Base-by-base conservation (phyloP, 140 eudicot species). In the Senecio squalidus region DNA sequence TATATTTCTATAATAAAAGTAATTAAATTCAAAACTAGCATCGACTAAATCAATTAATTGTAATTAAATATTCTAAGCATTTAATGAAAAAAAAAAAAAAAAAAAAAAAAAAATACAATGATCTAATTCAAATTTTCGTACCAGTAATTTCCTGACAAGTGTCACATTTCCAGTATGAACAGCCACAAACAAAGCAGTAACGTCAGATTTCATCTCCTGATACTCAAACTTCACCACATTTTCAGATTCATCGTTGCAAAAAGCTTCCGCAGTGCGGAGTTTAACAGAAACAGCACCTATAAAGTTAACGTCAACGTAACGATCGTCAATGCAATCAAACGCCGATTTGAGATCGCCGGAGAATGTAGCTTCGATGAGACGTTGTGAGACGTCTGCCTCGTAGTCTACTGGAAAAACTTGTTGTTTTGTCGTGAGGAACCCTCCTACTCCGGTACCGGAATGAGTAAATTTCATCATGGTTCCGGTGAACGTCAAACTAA, bases 381-480 rank as follows among this genome's bases (percentile, higher is more conserved):
- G 79, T 46, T 77, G 84, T 10, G 98, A 92, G 38, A 80, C 78
- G 50, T 87, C 86, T 5, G 89, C 76, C 41, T 86, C 92, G 82
- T 81, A 81, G 70, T 92, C 80, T 16, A 92, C 82, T 0, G 96
- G 98, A 68, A 76, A 82, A 3, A 92, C 92, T 61, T 87, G 98
- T 21, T 64, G 77, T 59, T 86, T 74, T 33, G 74, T 70, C 24
- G 55, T 69, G 11, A 86, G 65, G 73, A 78, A 78, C 9, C 94
- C 69, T 41, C n/a, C n/a, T n/a, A n/a, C n/a, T n/a, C n/a, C n/a
- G n/a, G n/a, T n/a, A n/a, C n/a, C n/a, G n/a, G n/a, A n/a, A n/a
- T n/a, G n/a, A n/a, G n/a, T n/a, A n/a, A n/a, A n/a, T n/a, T 80
- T 78, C 70, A 90, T 84, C 83, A 80, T 86, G 88, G 83, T 82